A percentile compares a stretch with the other conserved stretches of the same genome.
Evolutionary conservation across 805 yeast genomes (phyloP).

Genomic region (Candida pseudofarinosa): DNA sequence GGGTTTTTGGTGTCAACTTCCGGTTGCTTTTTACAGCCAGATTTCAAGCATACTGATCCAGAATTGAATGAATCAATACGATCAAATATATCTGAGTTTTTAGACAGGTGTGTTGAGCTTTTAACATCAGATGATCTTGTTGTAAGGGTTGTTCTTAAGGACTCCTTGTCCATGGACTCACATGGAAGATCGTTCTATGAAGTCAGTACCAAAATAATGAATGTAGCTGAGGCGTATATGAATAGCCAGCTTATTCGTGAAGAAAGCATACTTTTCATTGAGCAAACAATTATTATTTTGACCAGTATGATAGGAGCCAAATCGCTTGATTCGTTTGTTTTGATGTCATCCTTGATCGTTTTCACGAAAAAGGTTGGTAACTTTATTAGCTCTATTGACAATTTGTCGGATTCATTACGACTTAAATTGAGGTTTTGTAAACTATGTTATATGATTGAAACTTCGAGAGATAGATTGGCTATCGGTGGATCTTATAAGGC

Average conservation of each 20-base stretch:
- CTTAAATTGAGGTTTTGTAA: conserved; percentile 43
- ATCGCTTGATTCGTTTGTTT: conserved; percentile 32
- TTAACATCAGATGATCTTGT: conserved; percentile 47
- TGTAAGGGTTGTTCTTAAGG: conserved; percentile 67
- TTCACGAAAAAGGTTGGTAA: conserved; percentile 24
- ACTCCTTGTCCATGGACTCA: conserved; percentile 61
- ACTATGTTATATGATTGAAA: conserved; percentile 31
- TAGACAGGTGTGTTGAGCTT: conserved; percentile 47
- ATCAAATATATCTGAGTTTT: conserved; percentile 42
- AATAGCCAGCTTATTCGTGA: conserved; percentile 22
- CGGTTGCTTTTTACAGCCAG: conserved; percentile 50
- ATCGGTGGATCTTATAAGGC: conserved; percentile 42
- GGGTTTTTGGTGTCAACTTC: conserved; percentile 71
- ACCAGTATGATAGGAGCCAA: conserved; percentile 34
- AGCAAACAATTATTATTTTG: conserved; percentile 46
- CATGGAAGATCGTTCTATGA: conserved; percentile 54
- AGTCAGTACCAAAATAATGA: conserved; percentile 43
- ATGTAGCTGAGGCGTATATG: conserved; percentile 29
- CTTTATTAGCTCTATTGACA: conserved; percentile 26
- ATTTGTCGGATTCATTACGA: conserved; percentile 25
- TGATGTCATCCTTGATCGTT: conserved; percentile 28
- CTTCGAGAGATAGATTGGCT: conserved; percentile 28
- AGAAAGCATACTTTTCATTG: conserved; percentile 38
- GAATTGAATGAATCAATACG: conserved; percentile 26
- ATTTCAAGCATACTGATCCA: conserved; percentile 19